Conservation (phyloP, 805 yeast genomes). For the Metschnikowia picachoensis region DNA sequence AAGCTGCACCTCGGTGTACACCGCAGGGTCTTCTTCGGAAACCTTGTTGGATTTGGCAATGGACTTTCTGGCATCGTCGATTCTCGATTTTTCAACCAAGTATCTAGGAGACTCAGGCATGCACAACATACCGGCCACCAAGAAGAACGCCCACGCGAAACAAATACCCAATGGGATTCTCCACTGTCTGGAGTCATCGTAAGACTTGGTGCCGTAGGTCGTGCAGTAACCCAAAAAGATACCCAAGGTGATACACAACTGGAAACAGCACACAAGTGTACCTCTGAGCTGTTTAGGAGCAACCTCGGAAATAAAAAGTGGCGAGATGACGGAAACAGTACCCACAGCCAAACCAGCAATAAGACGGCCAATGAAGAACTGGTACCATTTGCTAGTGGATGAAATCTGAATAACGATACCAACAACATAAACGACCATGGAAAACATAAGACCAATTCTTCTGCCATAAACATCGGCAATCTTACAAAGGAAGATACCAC, state of each 20-base stretch:
- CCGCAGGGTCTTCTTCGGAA: constrained; percentile 49
- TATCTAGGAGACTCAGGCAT: constrained; percentile 73
- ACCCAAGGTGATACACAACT: constrained; percentile 67
- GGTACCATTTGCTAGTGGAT: constrained; percentile 56
- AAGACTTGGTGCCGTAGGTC: constrained; percentile 58
- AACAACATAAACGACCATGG: constrained; percentile 53
- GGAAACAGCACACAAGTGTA: constrained; percentile 65
- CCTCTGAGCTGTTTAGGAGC: constrained; percentile 72
- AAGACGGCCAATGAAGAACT: constrained; percentile 54
- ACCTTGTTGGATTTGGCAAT: constrained; percentile 58
- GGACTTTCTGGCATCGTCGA: constrained; percentile 52
- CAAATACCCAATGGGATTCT: constrained; percentile 59
- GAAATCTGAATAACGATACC: constrained; percentile 62
- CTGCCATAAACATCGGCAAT: constrained; percentile 60
- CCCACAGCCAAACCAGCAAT: constrained; percentile 71
- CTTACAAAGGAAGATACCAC: constrained; percentile 58
- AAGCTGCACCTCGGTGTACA: constrained; percentile 48
- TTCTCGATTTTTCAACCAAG: constrained; percentile 46
- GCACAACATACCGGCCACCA: constrained; percentile 47
- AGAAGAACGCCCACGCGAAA: constrained; percentile 44
- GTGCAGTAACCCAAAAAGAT: constrained; percentile 68
- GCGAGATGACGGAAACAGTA: constrained; percentile 63
- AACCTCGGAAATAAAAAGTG: constrained; percentile 62
- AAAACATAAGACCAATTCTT: constrained; percentile 49
- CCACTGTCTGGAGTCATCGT: constrained; percentile 55